phyloP scores from a whole-genome alignment of 768 basidiomycete genomes.

The Lentinula aciculospora region DNA sequence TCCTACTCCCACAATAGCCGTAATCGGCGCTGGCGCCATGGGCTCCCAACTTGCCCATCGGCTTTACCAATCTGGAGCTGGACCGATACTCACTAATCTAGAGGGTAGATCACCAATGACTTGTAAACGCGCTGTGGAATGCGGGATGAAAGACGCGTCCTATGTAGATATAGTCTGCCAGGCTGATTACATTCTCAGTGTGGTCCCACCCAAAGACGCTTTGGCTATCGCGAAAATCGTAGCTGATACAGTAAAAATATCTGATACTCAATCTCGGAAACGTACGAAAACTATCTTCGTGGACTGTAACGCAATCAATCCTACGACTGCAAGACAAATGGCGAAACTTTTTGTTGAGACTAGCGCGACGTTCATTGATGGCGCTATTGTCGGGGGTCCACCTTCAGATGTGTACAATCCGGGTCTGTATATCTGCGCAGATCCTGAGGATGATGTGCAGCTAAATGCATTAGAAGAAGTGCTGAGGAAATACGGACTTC shows the following conservation, averaged over 20 bases:
- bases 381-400: slow-evolving; percentile 38
- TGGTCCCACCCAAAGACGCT: slow-evolving; percentile 40
- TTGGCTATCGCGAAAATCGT: slow-evolving; percentile 25
- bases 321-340: slow-evolving; percentile 33
- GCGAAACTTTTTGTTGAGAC: slow-evolving; percentile 31
- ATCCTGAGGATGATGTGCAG: slow-evolving; percentile 18
- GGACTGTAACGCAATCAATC: slow-evolving; percentile 43
- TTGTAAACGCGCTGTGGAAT: slow-evolving; percentile 28
- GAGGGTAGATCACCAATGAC: slow-evolving; percentile 36
- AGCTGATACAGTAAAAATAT: slow-evolving; percentile 3
- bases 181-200: slow-evolving; percentile 36
- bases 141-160: slow-evolving; percentile 35
- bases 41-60: slow-evolving; percentile 12
- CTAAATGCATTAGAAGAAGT: slow-evolving; percentile 30
- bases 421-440: slow-evolving; percentile 38
- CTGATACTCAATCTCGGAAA: not conserved
- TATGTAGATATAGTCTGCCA: slow-evolving; percentile 27
- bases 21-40: slow-evolving; percentile 13
- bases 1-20: slow-evolving; percentile 4
- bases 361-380: slow-evolving; percentile 37
- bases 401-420: slow-evolving; percentile 35
- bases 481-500: slow-evolving; percentile 28
- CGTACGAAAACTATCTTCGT: slow-evolving; percentile 23
- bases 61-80: slow-evolving; percentile 5
- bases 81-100: slow-evolving; percentile 27